Evolutionary conservation across 805 yeast genomes (phyloP), one percentile per base, ranked within the genome.

Genomic region (Saccharomycopsis lassenensis): DNA sequence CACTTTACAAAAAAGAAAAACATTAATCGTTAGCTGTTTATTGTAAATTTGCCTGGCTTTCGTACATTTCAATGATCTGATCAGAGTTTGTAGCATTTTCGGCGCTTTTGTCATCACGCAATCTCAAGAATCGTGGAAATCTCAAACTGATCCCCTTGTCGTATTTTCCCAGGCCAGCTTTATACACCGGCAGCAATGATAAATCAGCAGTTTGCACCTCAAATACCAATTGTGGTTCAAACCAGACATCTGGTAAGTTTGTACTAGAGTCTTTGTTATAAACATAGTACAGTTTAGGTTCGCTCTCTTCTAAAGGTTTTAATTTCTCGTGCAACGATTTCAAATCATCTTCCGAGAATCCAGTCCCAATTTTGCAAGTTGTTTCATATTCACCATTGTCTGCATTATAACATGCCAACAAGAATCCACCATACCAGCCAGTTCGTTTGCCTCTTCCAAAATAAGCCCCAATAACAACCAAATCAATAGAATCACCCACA

Each of bases 361-460:
- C 98, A 1, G 98, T 91, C 32, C 98, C 98, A 37, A 93, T 87
- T 55, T 91, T 91, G 61, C 98, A 91, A 28, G 94, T 79, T 0
- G 96, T 82, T 56, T 91, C 97, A 54, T 71, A 85, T 50, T 87
- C 96, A 16, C 93, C 97, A 0, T 85, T 71, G 40, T 89, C 95
- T 38, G 75, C 76, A 51, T 91, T 91, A 52, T 85, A 89, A 21
- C 93, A 79, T 0, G 94, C 97, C 34, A 91, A 63, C 26, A 91
- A 57, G 51, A 87, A 91, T 2, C 97, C 98, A 35, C 98, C 98
- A 55, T 89, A 91, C 43, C 80, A 70, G 7, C 94, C 95, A 0
- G 97, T 87, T 52, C 98, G 71, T 57, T 89, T 91, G 29, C 98
- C 98, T 40, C 76, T 75, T 15, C 98, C 98, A 46, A 73, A 73